These are phyloP conservation scores for Penicillium paradoxum DNA, from an alignment of 495 filamentous ascomycete genomes.

Conservation along the genomic window DNA sequence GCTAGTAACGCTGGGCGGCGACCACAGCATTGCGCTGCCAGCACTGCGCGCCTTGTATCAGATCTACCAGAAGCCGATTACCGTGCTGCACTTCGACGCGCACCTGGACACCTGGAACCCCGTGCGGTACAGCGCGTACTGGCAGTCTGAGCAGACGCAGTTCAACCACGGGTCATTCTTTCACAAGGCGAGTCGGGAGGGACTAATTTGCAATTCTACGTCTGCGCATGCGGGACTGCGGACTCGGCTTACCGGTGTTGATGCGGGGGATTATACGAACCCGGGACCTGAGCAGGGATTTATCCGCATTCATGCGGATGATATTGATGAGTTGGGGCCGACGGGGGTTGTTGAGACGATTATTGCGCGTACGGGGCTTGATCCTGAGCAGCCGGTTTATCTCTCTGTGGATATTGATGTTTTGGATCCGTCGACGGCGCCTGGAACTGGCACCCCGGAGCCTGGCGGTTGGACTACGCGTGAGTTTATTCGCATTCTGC, in stretches of 20 bases:
- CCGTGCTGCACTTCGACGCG: conserved; percentile 81
- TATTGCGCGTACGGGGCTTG: conserved; percentile 56
- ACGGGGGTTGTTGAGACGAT: conserved; percentile 56
- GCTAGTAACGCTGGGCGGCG: conserved; percentile 74
- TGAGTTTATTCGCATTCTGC: conserved; percentile 64
- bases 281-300: conserved; percentile 57
- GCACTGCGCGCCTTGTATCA: conserved; percentile 67
- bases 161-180: conserved; percentile 89
- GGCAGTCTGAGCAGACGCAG: conserved; percentile 60
- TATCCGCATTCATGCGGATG: conserved; percentile 59
- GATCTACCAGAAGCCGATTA: conserved; percentile 64
- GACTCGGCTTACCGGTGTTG: conserved; percentile 62
- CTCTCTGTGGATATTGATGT: conserved; percentile 75
- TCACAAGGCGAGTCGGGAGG: conserved; percentile 73
- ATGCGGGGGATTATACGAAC: conserved; percentile 59
- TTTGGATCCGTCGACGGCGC: conserved; percentile 64
- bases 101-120: conserved; percentile 85
- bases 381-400: conserved; percentile 61
- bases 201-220: conserved; percentile 60
- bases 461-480: conserved; percentile 70
- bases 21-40: conserved; percentile 74
- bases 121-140: conserved; percentile 67
- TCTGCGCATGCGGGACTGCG: conserved; percentile 76
- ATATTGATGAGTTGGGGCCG: conserved; percentile 63
- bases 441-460: conserved; percentile 70